Evolutionary conservation across 768 basidiomycete species (phyloP).

Genomic region (Phaeotremella skinneri): DNA sequence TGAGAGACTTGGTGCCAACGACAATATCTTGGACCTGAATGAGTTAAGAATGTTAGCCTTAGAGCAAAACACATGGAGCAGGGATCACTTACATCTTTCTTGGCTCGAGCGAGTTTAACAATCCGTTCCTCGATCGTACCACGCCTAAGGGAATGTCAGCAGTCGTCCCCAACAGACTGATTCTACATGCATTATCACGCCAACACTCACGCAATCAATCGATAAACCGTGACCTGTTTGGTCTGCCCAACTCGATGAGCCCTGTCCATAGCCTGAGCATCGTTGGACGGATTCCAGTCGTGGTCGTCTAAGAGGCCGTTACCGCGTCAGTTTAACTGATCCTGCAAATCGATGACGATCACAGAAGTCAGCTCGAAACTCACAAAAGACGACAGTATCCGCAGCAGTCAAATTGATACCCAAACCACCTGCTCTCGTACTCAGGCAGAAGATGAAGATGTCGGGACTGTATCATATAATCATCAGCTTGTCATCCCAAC

Average conservation of each 20-base stretch:
- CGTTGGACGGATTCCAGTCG: conserved; percentile 96
- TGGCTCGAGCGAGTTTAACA: conserved; percentile 88
- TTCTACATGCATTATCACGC: conserved; percentile 71
- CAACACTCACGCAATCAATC: conserved; percentile 66
- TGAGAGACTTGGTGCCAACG: conserved; percentile 93
- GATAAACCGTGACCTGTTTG: conserved; percentile 93
- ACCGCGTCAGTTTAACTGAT: too few relatives aligned
- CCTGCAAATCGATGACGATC: neutral
- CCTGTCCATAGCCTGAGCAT: conserved; percentile 97
- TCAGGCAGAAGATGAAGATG: conserved; percentile 83
- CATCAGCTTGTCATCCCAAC: neutral
- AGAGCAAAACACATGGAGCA: neutral
- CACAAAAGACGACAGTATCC: conserved; percentile 86
- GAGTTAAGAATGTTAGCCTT: conserved; percentile 7
- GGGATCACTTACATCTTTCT: conserved; percentile 77
- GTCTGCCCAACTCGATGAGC: conserved; percentile 96
- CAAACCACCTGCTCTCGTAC: conserved; percentile 91
- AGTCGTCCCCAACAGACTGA: neutral
- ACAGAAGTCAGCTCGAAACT: conserved; percentile 15
- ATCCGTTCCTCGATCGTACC: conserved; percentile 75
- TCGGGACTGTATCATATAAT: conserved; percentile 62
- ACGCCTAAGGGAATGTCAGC: conserved; percentile 13
- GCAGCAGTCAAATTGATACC: conserved; percentile 58
- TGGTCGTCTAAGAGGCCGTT: conserved; percentile 71
- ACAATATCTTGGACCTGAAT: conserved; percentile 99